Conservation (phyloP, 2,329 filamentous ascomycete genomes). For the Zymoseptoria crescenta region DNA sequence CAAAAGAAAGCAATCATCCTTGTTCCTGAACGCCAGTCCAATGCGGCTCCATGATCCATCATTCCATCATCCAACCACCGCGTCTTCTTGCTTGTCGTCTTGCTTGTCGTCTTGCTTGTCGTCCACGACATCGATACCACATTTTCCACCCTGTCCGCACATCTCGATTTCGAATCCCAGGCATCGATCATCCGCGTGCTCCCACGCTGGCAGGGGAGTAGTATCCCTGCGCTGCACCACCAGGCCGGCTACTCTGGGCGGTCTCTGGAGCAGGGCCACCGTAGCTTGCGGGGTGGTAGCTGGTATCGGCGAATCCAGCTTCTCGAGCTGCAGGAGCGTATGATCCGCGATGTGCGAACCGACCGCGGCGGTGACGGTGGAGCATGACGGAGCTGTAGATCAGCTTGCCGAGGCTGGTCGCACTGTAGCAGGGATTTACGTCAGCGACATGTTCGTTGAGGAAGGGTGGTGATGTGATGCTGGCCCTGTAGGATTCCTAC, state of each 20-base stretch:
- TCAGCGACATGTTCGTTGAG: not conserved
- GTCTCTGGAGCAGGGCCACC: conserved; percentile 10
- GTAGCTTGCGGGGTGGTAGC: not conserved
- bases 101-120: not conserved
- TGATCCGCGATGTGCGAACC: conserved; percentile 20
- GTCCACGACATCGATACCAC: not conserved
- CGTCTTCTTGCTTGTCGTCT: not conserved
- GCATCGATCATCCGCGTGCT: not conserved
- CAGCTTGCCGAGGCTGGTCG: conserved; percentile 32
- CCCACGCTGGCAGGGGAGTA: conserved; percentile 4
- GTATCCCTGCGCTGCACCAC: conserved; percentile 10
- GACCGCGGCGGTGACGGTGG: conserved; percentile 30
- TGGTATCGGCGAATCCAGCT: not conserved
- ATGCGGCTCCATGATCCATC: not conserved
- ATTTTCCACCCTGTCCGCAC: not conserved
- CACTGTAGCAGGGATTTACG: conserved; percentile 15
- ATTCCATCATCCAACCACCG: not conserved
- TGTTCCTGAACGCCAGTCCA: not conserved
- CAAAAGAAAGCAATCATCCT: not conserved
- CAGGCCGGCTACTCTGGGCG: not conserved
- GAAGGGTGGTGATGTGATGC: not conserved
- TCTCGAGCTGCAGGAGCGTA: conserved; percentile 12
- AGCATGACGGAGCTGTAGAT: conserved; percentile 34
- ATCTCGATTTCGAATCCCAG: not conserved
- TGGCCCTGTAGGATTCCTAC: not conserved